Evolutionary conservation across 2,329 filamentous ascomycete genomes (phyloP), one percentile per base, ranked within the genome.

Genomic region (Xylariaceae sp.): DNA sequence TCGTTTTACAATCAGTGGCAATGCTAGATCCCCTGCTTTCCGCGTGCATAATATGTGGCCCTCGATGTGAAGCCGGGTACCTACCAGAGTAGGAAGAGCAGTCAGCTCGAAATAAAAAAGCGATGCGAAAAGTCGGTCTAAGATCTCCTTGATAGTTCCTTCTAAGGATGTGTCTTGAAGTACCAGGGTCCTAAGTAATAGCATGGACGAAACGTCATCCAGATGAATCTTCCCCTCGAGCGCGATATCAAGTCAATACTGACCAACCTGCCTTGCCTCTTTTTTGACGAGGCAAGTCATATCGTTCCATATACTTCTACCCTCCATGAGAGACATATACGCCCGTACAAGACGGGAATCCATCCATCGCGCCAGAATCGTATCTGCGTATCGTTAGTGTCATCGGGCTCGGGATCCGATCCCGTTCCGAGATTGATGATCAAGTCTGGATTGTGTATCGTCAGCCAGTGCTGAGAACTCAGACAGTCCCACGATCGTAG

Each of bases 81-180:
- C 7, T 35, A 31, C 18, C 4, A 9, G 31, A 4, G 9, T 34
- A 16, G 29, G 29, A 13, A 36, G 14, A 13, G 13, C 33, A 11
- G 33, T 40, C 16, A 37, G n/a, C 31, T 44, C 23, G 19, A 44
- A 37, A 19, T 40, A 34, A 21, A 44, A 40, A 3, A 43, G 26
- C 31, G 31, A 31, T 15, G 32, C 36, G 16, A 40, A 40, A 30
- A 43, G 29, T 12, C 21, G 19, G 31, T 40, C 21, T 23, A 33
- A 32, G 13, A 40, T 13, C 11, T 43, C 19, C 11, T 36, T 11
- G 14, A 43, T 31, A 5, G 29, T 33, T 6, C 26, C 13, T 27
- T 29, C 16, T 14, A 41, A 27, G n/a, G 12, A 13, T 7, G 12
- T 34, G 31, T 43, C 21, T 21, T 19, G 19, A 30, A 40, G 21